These are phyloP conservation scores for Trypanosoma caninum DNA, from an alignment of 208 protist genomes.

Conservation along the genomic window DNA sequence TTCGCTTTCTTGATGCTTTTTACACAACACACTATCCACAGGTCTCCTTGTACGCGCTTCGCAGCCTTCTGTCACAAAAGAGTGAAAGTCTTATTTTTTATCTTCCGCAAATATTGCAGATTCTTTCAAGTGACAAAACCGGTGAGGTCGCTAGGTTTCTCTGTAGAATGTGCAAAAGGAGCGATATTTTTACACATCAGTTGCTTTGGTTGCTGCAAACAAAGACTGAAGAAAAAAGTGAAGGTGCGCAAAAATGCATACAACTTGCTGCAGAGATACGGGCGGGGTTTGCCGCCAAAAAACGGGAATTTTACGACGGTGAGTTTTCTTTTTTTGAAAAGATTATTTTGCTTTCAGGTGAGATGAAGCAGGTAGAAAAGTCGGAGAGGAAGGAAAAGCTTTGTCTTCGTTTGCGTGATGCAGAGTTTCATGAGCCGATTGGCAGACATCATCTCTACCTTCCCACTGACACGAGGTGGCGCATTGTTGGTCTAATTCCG, in stretches of 20 bases:
- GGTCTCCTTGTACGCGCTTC: constrained; percentile 68
- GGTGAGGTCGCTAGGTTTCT: constrained; percentile 60
- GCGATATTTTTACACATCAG: constrained; percentile 82
- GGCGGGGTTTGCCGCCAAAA: constrained; percentile 12
- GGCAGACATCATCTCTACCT: constrained; percentile 69
- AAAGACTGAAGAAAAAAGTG: constrained; percentile 48
- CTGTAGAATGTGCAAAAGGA: constrained; percentile 46
- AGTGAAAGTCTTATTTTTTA: constrained; percentile 87
- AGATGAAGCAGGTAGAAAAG: constrained; percentile 79
- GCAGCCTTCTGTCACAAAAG: constrained; percentile 68
- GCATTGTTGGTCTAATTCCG: constrained; percentile 70
- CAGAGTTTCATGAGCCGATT: constrained; percentile 54
- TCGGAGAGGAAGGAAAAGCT: constrained; percentile 70
- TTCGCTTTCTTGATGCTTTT: constrained; percentile 57
- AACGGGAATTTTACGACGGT: constrained; percentile 42
- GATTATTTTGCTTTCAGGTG: constrained; percentile 76
- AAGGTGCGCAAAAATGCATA: constrained; percentile 44
- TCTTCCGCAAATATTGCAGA: constrained; percentile 87
- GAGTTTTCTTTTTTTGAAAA: constrained; percentile 80
- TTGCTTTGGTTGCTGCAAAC: constrained; percentile 83
- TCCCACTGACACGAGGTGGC: constrained; percentile 72
- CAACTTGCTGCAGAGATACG: constrained; percentile 34
- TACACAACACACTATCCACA: constrained; percentile 41
- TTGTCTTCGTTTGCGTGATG: constrained; percentile 58
- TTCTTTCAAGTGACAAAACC: constrained; percentile 55